Percentiles rank a stretch among this genome's conserved stretches.
Evolutionary conservation across 2,329 filamentous ascomycete species (phyloP).

Genomic region (Ceratocystiopsis sp.): DNA sequence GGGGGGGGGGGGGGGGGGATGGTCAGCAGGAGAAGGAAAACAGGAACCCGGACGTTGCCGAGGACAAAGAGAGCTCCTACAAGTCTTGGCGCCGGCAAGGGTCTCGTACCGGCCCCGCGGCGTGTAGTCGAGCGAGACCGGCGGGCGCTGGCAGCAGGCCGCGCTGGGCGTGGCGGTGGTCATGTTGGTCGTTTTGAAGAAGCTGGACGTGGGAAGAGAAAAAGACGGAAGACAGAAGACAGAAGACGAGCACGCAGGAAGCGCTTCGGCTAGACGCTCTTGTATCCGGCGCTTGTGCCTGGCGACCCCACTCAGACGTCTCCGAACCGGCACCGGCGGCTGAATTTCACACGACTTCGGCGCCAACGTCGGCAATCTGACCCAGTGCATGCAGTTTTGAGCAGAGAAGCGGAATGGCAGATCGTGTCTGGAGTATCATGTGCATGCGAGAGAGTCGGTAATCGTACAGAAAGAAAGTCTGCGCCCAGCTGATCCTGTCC

Average conservation of each 20-base stretch:
- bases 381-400: too few species aligned
- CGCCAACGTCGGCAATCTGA: slow-evolving; percentile 29
- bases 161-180: slow-evolving; percentile 9
- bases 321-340: slow-evolving; percentile 45
- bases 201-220: too few species aligned
- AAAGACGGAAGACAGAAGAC: background rate
- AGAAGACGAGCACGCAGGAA: too few species aligned
- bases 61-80: slow-evolving; percentile 11
- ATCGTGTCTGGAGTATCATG: too few species aligned
- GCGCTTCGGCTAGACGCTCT: too few species aligned
- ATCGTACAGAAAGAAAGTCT: too few species aligned
- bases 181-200: too few species aligned
- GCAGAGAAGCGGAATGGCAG: too few species aligned
- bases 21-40: background rate
- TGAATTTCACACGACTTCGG: slow-evolving; percentile 39
- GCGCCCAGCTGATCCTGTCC: too few species aligned
- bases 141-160: slow-evolving; percentile 19
- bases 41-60: background rate
- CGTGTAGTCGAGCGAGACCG: slow-evolving; percentile 22
- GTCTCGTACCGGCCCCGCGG: slow-evolving; percentile 23
- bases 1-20: slow-evolving; percentile 1
- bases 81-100: slow-evolving; percentile 24
- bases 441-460: too few species aligned
- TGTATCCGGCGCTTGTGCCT: too few species aligned
- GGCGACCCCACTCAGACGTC: slow-evolving; percentile 11